Evolutionary conservation across 306 rosid genomes (phyloP), one percentile per base, ranked within the genome.

Genomic region (Corylus americana): DNA sequence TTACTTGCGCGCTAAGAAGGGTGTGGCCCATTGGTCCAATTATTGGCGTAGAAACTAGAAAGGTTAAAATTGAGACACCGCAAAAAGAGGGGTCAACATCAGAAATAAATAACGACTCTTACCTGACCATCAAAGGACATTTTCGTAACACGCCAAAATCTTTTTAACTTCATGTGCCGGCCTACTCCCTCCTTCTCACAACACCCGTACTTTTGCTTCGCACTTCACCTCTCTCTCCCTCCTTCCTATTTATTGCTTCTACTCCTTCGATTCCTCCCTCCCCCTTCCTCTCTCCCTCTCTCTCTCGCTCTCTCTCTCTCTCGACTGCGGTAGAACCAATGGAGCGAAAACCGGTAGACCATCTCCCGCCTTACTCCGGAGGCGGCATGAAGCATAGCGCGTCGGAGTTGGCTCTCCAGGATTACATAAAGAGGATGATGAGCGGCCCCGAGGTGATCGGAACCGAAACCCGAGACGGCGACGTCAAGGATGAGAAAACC

Each of bases 141-240:
- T 78, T 78, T 78, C 42, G 85, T 70, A 81, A 1, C 11, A 74
- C 48, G 18, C 5, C 42, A 58, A 55, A 39, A 7, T 42, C 45
- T 42, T 48, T 87, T 87, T 86, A 81, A 82, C 88, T 53, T 79
- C 77, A 89, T 81, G 85, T 90, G 96, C 91, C 88, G 92, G 77
- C 93, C 94, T 85, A 35, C 17, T 31, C 67, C 5, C 44, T 55
- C 35, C 35, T 37, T 27, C 25, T 74, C 47, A 8, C 47, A 35
- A 47, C 47, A 11, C 64, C 7, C 82, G 77, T 73, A 58, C 74
- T 66, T 47, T 2, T 2, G 59, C 9, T 73, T 66, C 88, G 77
- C 53, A 66, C 64, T 14, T 42, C 71, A 0, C 35, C 62, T 50
- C 72, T 50, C 7, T 2, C 16, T 64, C 44, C 16, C 45, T 18